Evolutionary conservation across 345 rosid species (phyloP), one percentile per base, ranked within the genome.

Genomic region (Salix arbutifolia): DNA sequence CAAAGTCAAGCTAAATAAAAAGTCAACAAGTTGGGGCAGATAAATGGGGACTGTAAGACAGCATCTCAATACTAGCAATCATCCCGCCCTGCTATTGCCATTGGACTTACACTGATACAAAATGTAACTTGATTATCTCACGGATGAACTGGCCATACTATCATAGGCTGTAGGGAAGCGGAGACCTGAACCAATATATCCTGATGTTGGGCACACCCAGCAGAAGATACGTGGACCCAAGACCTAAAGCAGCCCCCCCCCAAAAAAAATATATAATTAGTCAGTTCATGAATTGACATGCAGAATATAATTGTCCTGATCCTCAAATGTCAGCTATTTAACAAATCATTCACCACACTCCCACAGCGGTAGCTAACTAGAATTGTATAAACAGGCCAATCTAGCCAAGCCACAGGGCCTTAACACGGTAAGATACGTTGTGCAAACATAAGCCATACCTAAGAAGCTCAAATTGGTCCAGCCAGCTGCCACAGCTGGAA

Each of bases 141-240:
- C 72, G 6, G 91, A 78, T 68, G 73, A 81, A 69, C 33, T 44
- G n/a, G 74, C 75, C 50, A 44, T 31, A 30, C 80, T 69, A 76
- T 90, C 93, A 60, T 83, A 92, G 42, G 90, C 84, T 69, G 97
- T 89, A 37, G 84, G 93, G 74, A 89, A 92, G 66, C 80, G 91
- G 68, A 94, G 86, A 85, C 98, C 98, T 8, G 90, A 85, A 78
- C 93, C 91, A 1, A 89, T 83, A 76, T 94, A 94, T 67, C 73
- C 81, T 31, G 94, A 81, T 8, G 80, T 78, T 69, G 98, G 97
- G 74, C 96, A 94, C 42, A 88, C 46, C 98, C 98, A 94, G 81
- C 90, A 81, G 60, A 87, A 86, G 77, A 91, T 77, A 83, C 83
- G 87, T 42, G 90, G 92, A 82, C 98, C 98, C 78, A 94, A 84